Conservation (phyloP, 805 yeast genomes). For the Wickerhamomyces bisporus region DNA sequence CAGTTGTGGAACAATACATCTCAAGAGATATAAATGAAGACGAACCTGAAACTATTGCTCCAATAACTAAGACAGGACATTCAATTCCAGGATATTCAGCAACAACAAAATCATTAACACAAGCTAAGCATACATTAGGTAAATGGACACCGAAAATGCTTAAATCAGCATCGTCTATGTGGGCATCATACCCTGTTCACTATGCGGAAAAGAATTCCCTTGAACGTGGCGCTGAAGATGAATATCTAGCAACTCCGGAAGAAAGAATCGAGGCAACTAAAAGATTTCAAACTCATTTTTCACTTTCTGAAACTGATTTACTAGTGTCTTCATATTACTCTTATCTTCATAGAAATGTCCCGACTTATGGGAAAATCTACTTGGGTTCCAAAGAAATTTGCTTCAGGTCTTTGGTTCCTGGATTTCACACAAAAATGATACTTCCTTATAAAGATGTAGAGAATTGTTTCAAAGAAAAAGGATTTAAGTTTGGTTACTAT, state of each 20-base stretch:
- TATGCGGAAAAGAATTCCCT: constrained; percentile 39
- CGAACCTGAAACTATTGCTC: no score
- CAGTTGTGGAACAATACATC: constrained; percentile 16
- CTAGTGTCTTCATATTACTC: constrained; percentile 67
- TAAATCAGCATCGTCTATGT: constrained; percentile 34
- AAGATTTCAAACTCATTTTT: constrained; percentile 63
- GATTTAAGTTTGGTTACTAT: constrained; percentile 62
- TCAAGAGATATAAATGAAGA: constrained; percentile 11
- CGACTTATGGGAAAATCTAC: constrained; percentile 80
- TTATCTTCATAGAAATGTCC: constrained; percentile 64
- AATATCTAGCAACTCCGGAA: constrained; percentile 39
- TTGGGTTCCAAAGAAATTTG: constrained; percentile 67
- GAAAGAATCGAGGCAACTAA: constrained; percentile 43
- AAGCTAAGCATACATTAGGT: constrained; percentile 7
- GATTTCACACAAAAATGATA: constrained; percentile 74
- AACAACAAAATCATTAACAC: constrained; percentile 1
- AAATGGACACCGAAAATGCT: constrained; percentile 19
- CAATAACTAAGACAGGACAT: no score
- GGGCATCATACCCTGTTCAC: constrained; percentile 61
- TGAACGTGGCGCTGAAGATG: constrained; percentile 41
- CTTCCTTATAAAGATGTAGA: constrained; percentile 74
- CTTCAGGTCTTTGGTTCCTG: constrained; percentile 75
- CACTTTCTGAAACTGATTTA: constrained; percentile 45
- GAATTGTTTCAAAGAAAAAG: constrained; percentile 59
- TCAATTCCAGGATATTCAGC: not conserved